phyloP scores from a whole-genome alignment of 352 stramenopile genomes.

The Globisporangium carolinianum region DNA sequence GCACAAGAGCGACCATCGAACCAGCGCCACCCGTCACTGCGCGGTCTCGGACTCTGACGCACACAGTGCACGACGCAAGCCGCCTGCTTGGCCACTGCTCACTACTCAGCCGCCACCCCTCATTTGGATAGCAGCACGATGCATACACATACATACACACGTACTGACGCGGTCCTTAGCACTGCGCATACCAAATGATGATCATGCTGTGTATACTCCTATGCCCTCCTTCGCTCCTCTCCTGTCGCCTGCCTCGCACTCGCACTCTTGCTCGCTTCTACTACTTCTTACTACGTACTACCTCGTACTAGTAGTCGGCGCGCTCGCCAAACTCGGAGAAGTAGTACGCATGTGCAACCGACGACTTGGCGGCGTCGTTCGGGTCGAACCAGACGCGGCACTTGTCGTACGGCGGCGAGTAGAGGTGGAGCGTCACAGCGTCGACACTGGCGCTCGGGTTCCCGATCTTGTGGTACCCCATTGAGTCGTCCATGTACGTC shows the following conservation, averaged over 20 bases:
- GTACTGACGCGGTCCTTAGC: no score
- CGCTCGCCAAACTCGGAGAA: slow-evolving; percentile 70
- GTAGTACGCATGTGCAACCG: slow-evolving; percentile 62
- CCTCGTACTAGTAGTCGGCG: slow-evolving; percentile 23
- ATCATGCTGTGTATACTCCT: no score
- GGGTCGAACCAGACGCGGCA: slow-evolving; percentile 79
- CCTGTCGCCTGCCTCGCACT: neutral
- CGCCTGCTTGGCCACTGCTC: no score
- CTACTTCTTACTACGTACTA: neutral
- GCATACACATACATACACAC: neutral
- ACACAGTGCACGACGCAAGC: slow-evolving; percentile 1
- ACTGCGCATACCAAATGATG: no score
- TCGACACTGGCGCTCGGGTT: slow-evolving; percentile 32
- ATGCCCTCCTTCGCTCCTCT: no score
- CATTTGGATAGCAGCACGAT: neutral
- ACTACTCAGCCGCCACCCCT: no score
- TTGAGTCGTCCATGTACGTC: slow-evolving; percentile 65
- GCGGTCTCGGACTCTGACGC: slow-evolving; percentile 41
- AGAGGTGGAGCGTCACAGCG: slow-evolving; percentile 78
- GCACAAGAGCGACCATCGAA: slow-evolving; percentile 31
- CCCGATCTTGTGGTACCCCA: slow-evolving; percentile 82
- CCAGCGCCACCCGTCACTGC: slow-evolving; percentile 48
- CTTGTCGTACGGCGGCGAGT: slow-evolving; percentile 72
- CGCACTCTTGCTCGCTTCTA: neutral
- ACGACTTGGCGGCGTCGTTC: slow-evolving; percentile 39